A percentile compares a stretch with the other conserved stretches of the same genome.
Conservation (phyloP, 768 basidiomycete species). For the Tephrocybe sp. region DNA sequence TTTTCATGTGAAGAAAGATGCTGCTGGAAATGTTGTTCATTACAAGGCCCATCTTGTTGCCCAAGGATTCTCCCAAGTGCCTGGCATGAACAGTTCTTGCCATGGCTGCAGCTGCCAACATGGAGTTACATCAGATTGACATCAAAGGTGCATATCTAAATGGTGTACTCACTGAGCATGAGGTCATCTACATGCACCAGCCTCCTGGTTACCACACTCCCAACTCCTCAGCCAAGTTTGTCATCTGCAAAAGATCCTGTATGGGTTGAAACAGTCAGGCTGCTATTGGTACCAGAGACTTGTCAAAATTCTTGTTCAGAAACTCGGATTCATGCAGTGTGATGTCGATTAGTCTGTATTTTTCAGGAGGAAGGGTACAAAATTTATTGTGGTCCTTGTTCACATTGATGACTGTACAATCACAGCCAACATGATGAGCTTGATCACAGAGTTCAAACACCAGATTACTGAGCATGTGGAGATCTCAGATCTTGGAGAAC, state of each 20-base stretch:
- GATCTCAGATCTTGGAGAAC: constrained; percentile 25
- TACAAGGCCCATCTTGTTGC: neutral
- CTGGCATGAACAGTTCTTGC: constrained; percentile 26
- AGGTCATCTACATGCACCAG: neutral
- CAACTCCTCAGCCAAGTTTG: neutral
- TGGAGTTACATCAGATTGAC: neutral
- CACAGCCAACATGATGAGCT: constrained; percentile 1
- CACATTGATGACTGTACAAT: constrained; percentile 27
- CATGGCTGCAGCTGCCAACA: constrained; percentile 5
- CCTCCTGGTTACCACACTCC: neutral
- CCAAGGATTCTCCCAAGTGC: no score
- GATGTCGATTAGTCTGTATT: constrained; percentile 21
- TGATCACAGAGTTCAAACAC: constrained; percentile 18
- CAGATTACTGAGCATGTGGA: constrained; percentile 19
- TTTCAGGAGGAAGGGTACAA: constrained; percentile 3
- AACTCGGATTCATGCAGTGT: constrained; percentile 12
- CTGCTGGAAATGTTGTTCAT: constrained; percentile 21
- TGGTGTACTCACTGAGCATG: neutral
- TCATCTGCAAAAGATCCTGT: neutral
- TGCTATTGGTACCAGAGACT: constrained; percentile 15
- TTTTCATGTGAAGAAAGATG: constrained; percentile 34
- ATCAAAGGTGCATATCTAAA: neutral
- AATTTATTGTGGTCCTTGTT: constrained; percentile 16
- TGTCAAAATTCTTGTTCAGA: no score
- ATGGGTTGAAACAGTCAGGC: neutral